Evolutionary conservation across 306 rosid genomes (phyloP), one percentile per base, ranked within the genome.

Genomic region (Rosa multiflora): DNA sequence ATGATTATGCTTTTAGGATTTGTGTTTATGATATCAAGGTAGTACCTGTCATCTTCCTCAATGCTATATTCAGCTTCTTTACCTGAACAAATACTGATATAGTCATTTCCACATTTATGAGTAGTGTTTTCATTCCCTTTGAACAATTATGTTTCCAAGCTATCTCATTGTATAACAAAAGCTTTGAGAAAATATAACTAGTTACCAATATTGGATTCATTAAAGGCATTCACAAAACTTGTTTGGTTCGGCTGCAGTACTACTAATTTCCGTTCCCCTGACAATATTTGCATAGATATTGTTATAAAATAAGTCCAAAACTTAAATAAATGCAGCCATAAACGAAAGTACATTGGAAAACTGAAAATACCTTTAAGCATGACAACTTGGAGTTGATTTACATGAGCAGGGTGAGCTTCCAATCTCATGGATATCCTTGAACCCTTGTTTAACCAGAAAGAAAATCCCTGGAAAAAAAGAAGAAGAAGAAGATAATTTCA

Each of bases 381-480:
- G 32, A 87, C 26, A 43, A 87, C 89, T 77, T 86, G 82, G 2
- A 88, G 83, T 53, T 78, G 79, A 75, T 80, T 82, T 69, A 89
- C 14, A 56, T 13, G 64, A 51, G 81, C 80, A n/a, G 84, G 76
- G 1, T 80, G 89, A 80, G 93, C 88, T 83, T 91, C 89, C 90
- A 88, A 83, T 78, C 87, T 89, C 82, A 88, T 73, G 58, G 48
- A 74, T 21, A 93, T 81, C 8, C 71, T 86, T 13, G 98, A 91
- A 68, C 98, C 98, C 74, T 83, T 81, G 86, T 91, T 93, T 73
- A 91, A 67, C 97, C 98, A 93, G 79, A 86, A 71, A 29, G 90
- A 85, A 88, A 81, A 87, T 1, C 92, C 93, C 98, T 89, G 85
- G 29, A 26, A 26, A 49, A 73, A 35, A 61, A 4, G 4, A 4